Evolutionary conservation across 495 filamentous ascomycete species (phyloP).

Genomic region (Aspergillus avenaceus): DNA sequence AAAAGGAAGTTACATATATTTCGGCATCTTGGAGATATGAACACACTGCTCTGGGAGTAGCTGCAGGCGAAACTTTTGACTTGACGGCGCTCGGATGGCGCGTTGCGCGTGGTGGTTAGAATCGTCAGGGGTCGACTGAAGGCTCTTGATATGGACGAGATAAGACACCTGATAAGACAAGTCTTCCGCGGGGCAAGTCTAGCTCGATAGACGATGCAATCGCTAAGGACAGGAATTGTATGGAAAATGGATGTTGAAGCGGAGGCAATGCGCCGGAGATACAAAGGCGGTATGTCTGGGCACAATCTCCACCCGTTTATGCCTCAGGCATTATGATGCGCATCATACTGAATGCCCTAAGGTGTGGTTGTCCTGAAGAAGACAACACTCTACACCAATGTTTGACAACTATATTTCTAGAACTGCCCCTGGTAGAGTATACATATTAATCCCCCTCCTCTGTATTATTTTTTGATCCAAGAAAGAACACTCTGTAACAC

Average conservation of each 20-base stretch:
- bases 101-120: slow-evolving; percentile 6
- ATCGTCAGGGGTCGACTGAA: neutral
- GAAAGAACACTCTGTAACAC: too few relatives aligned
- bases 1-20: slow-evolving; percentile 60
- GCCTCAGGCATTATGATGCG: neutral
- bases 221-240: slow-evolving; percentile 1
- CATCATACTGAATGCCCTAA: too few relatives aligned
- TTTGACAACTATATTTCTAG: too few relatives aligned
- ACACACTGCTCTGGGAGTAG: slow-evolving; percentile 15
- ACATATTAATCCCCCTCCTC: too few relatives aligned
- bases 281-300: neutral
- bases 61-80: slow-evolving; percentile 22
- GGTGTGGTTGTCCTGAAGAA: too few relatives aligned
- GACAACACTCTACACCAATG: too few relatives aligned
- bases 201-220: neutral
- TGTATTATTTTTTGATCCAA: too few relatives aligned
- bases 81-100: slow-evolving; percentile 10
- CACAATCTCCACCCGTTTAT: neutral
- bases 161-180: neutral
- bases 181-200: neutral
- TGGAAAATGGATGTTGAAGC: slow-evolving; percentile 4
- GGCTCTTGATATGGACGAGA: neutral
- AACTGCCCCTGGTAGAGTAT: too few relatives aligned
- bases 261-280: slow-evolving; percentile 9
- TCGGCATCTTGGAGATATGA: slow-evolving; percentile 58